phyloP scores from a whole-genome alignment of 2,329 filamentous ascomycete species.

The Diaporthe ilicicola region DNA sequence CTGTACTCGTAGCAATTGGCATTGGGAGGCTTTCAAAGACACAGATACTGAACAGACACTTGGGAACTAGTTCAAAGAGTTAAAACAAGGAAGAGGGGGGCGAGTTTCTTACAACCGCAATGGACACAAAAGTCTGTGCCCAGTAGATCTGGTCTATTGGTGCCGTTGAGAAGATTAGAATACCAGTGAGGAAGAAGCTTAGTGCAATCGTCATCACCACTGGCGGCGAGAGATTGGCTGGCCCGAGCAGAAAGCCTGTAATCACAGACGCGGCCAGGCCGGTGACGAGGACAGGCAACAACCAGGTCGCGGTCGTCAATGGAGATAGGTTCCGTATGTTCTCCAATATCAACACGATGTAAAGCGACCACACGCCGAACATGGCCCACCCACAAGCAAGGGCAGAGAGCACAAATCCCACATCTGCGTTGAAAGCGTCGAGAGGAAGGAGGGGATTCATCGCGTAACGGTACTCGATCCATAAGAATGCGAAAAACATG shows the following conservation, averaged over 20 bases:
- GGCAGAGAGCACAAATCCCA: conserved; percentile 63
- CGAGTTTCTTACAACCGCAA: conserved; percentile 45
- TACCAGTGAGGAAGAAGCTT: conserved; percentile 38
- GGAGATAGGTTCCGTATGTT: conserved; percentile 43
- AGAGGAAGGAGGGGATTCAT: conserved; percentile 66
- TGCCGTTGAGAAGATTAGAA: conserved; percentile 41
- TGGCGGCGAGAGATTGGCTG: conserved; percentile 39
- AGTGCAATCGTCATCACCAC: conserved; percentile 39
- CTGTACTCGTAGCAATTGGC: not conserved
- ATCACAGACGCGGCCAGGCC: conserved; percentile 44
- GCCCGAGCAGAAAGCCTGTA: conserved; percentile 44
- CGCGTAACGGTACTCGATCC: conserved; percentile 55
- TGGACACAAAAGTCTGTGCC: conserved; percentile 59
- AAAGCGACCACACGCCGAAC: conserved; percentile 64
- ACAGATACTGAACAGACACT: not conserved
- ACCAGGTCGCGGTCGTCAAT: conserved; percentile 44
- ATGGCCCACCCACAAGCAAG: conserved; percentile 62
- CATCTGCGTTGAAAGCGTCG: conserved; percentile 54
- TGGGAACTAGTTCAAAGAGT: not conserved
- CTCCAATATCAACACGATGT: conserved; percentile 59
- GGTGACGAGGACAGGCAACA: conserved; percentile 39
- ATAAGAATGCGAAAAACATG: conserved; percentile 58
- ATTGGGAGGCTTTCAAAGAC: not conserved
- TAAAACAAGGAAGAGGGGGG: not conserved
- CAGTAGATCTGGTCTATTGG: conserved; percentile 61